Conservation (phyloP, 1,284 basidiomycete genomes). For the Austroboletus niveus region DNA sequence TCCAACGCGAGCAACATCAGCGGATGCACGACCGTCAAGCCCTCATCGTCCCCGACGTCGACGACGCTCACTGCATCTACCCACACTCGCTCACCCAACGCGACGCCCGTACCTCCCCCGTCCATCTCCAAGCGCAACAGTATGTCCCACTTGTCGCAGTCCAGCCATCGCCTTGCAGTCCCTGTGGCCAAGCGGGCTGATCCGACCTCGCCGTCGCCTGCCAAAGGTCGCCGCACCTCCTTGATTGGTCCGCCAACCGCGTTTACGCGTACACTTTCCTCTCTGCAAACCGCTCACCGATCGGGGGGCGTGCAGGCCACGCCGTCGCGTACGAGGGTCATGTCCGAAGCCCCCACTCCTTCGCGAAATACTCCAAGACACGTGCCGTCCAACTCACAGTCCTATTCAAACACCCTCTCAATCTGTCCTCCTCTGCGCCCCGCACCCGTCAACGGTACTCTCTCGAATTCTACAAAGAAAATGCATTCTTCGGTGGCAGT, state of each 20-base stretch:
- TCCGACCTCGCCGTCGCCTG: conserved; percentile 26
- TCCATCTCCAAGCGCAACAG: conserved; percentile 21
- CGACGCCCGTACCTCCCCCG: conserved; percentile 28
- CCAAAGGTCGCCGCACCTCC: conserved; percentile 26
- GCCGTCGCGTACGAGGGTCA: conserved; percentile 38
- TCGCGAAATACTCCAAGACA: conserved; percentile 22
- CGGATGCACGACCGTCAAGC: conserved; percentile 43
- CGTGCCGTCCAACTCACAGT: conserved; percentile 19
- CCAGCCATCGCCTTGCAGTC: conserved; percentile 23
- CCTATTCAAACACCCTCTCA: conserved; percentile 24
- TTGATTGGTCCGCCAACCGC: conserved; percentile 33
- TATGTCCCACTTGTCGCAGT: conserved; percentile 21
- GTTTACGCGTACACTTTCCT: conserved; percentile 28
- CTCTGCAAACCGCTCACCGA: conserved; percentile 26
- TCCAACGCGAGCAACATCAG: conserved; percentile 35
- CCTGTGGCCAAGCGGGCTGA: conserved; percentile 20
- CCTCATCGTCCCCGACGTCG: conserved; percentile 27
- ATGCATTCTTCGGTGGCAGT: conserved; percentile 16
- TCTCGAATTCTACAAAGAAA: conserved; percentile 23
- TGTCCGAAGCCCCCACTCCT: conserved; percentile 30
- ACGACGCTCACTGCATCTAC: conserved; percentile 27
- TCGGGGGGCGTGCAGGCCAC: conserved; percentile 27
- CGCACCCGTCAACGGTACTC: conserved; percentile 22
- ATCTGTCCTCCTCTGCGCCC: conserved; percentile 16
- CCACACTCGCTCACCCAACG: conserved; percentile 28